Evolutionary conservation across 164 flowering plant genomes (phyloP).

Genomic region (Sextonia rubra): DNA sequence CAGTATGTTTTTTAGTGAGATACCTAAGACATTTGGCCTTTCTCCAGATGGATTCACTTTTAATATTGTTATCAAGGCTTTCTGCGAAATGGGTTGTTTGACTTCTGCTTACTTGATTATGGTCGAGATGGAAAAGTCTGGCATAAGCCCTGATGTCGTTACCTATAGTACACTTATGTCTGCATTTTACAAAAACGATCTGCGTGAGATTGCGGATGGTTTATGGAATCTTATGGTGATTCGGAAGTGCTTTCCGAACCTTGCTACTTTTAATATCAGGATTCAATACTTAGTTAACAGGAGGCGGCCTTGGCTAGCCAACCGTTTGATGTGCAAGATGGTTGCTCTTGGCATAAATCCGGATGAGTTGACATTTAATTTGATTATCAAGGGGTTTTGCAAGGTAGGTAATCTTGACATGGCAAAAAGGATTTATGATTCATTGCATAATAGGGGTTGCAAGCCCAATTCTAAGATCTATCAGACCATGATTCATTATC

Average conservation of each 20-base stretch:
- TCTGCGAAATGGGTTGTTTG: conserved; percentile 54
- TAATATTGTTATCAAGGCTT: conserved; percentile 55
- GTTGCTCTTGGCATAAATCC: conserved; percentile 37
- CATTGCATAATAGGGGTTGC: conserved; percentile 35
- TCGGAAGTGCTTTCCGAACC: conserved; percentile 54
- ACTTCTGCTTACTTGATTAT: conserved; percentile 50
- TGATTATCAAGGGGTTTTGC: conserved; percentile 74
- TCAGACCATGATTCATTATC: conserved; percentile 80
- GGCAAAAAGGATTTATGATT: conserved; percentile 63
- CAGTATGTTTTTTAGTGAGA: conserved; percentile 35
- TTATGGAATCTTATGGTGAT: conserved; percentile 75
- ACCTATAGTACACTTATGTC: conserved; percentile 70
- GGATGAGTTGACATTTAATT: conserved; percentile 71
- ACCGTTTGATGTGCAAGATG: conserved; percentile 50
- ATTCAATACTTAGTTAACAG: conserved; percentile 52
- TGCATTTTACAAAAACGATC: conserved; percentile 39
- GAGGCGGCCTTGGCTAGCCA: conserved; percentile 59
- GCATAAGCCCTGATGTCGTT: conserved; percentile 58
- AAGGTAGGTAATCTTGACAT: conserved; percentile 49
- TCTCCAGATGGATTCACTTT: conserved; percentile 41
- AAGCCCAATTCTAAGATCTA: conserved; percentile 58
- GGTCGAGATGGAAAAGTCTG: conserved; percentile 57
- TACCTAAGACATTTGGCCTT: conserved; percentile 31
- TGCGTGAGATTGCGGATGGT: conserved; percentile 51
- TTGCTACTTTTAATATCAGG: conserved; percentile 71